Evolutionary conservation across 2,329 filamentous ascomycete species (phyloP).

Genomic region (Aspergillus pseudoterreus): DNA sequence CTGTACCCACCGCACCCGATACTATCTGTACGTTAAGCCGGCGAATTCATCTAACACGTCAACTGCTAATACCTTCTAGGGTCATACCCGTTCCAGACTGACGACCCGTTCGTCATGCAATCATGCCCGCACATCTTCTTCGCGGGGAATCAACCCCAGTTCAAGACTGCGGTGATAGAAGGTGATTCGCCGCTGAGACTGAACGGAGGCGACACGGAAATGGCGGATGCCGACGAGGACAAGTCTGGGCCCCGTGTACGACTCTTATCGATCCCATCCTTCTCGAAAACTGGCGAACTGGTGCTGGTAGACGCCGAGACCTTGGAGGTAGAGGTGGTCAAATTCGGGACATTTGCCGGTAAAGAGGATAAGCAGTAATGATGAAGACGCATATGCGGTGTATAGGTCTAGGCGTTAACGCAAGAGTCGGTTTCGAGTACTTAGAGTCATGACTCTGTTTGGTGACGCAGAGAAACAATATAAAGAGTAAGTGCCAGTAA

Average conservation of each 20-base stretch:
- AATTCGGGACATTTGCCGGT: conserved; percentile 46
- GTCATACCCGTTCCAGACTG: conserved; percentile 94
- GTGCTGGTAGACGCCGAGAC: conserved; percentile 84
- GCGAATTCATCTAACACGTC: neutral
- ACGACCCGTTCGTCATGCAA: conserved; percentile 84
- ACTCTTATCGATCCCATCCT: conserved; percentile 79
- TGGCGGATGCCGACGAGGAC: conserved; percentile 40
- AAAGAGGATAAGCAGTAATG: conserved; percentile 32
- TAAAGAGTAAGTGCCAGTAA: no score
- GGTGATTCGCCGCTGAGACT: conserved; percentile 37
- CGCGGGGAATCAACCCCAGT: conserved; percentile 76
- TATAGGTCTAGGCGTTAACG: conserved; percentile 1
- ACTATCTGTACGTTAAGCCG: conserved; percentile 69
- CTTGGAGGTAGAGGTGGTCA: conserved; percentile 70
- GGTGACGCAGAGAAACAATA: neutral
- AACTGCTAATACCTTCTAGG: conserved; percentile 47
- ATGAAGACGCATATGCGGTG: conserved; percentile 1
- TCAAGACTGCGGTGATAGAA: conserved; percentile 67
- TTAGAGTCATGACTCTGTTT: neutral
- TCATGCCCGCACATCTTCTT: conserved; percentile 89
- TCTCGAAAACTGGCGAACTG: conserved; percentile 72
- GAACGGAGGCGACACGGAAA: conserved; percentile 32
- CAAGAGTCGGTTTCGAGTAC: neutral
- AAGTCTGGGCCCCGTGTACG: conserved; percentile 65
- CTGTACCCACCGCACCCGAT: conserved; percentile 90